phyloP scores from a whole-genome alignment of 345 rosid species.

The Leavenworthia alabamica region DNA sequence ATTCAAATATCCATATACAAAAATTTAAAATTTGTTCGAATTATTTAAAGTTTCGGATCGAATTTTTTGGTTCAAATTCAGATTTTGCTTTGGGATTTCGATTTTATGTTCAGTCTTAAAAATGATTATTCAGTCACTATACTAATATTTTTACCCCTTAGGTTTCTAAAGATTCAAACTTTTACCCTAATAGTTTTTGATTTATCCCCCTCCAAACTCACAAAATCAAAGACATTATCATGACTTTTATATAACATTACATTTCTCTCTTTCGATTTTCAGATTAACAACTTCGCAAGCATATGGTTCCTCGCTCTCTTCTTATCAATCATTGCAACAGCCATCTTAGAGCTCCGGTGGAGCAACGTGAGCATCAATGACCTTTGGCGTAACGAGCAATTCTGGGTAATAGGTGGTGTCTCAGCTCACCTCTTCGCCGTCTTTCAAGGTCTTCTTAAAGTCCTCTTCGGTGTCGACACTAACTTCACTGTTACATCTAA shows the following conservation, averaged over 20 bases:
- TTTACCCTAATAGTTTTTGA: neutral
- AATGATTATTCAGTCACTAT: neutral
- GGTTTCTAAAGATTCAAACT: neutral
- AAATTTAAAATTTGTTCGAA: too few relatives aligned
- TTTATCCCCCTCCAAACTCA: neutral
- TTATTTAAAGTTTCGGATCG: too few relatives aligned
- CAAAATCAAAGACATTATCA: neutral
- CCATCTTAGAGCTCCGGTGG: constrained; percentile 86
- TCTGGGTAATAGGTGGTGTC: constrained; percentile 97
- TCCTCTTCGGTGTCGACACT: constrained; percentile 85
- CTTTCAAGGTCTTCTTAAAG: constrained; percentile 96
- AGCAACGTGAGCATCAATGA: constrained; percentile 82
- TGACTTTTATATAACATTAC: neutral
- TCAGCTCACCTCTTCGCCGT: constrained; percentile 95
- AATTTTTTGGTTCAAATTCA: too few relatives aligned
- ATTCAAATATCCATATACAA: too few relatives aligned
- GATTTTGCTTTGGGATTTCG: too few relatives aligned
- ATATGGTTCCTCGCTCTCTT: constrained; percentile 89
- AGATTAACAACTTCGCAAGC: constrained; percentile 78
- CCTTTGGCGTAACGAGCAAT: constrained; percentile 95
- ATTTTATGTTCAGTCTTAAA: too few relatives aligned
- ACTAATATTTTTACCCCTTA: neutral
- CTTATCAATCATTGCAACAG: constrained; percentile 78
- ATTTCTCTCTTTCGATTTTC: constrained; percentile 6
- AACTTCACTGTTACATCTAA: constrained; percentile 93